These are phyloP conservation scores for Rickenella mellea DNA, from an alignment of 768 basidiomycete species.

Conservation along the genomic window DNA sequence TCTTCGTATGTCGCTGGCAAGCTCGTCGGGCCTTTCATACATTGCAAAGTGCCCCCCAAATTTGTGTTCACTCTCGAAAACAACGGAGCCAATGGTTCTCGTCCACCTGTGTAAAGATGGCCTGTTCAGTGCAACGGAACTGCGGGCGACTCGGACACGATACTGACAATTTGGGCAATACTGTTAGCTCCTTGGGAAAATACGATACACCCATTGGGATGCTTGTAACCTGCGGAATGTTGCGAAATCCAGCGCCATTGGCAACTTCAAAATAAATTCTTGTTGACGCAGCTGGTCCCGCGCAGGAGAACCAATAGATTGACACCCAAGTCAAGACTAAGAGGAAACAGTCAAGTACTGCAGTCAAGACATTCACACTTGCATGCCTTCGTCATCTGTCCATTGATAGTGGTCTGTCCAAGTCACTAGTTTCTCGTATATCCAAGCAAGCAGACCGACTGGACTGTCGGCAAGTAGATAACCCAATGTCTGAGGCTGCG, in stretches of 20 bases:
- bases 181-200: slow-evolving; percentile 40
- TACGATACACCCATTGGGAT: slow-evolving; percentile 41
- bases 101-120: slow-evolving; percentile 29
- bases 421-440: slow-evolving; percentile 39
- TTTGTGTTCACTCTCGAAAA: slow-evolving; percentile 39
- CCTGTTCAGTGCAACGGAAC: not conserved
- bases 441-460: slow-evolving; percentile 42
- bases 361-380: not conserved
- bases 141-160: not conserved
- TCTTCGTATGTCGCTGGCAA: slow-evolving; percentile 40
- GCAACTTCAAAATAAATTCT: slow-evolving; percentile 48
- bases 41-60: slow-evolving; percentile 54
- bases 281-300: slow-evolving; percentile 46
- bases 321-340: slow-evolving; percentile 56
- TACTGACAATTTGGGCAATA: slow-evolving; percentile 28
- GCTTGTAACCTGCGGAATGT: slow-evolving; percentile 1
- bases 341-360: slow-evolving; percentile 8
- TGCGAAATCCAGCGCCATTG: slow-evolving; percentile 1
- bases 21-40: slow-evolving; percentile 34
- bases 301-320: slow-evolving; percentile 48
- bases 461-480: slow-evolving; percentile 51
- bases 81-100: slow-evolving; percentile 24
- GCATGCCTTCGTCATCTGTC: slow-evolving; percentile 47
- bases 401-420: slow-evolving; percentile 48
- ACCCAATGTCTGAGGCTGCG: slow-evolving; percentile 43